Evolutionary conservation across 1,284 basidiomycete genomes (phyloP).

Genomic region (Peniophora sp.): DNA sequence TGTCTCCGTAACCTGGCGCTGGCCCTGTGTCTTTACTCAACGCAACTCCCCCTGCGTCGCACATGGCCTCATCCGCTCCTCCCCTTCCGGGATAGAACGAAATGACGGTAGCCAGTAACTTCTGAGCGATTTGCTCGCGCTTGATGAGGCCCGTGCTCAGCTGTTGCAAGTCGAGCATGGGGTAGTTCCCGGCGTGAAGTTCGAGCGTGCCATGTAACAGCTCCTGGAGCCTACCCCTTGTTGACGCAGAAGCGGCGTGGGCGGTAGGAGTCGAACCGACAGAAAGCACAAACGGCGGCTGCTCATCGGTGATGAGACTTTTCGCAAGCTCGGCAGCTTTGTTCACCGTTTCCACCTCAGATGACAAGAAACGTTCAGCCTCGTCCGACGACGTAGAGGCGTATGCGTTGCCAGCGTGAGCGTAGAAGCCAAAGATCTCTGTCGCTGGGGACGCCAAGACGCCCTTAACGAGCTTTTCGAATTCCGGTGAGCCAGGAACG

Average conservation of each 20-base stretch:
- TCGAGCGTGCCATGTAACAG: constrained; percentile 56
- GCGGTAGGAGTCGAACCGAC: constrained; percentile 87
- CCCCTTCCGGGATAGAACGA: constrained; percentile 71
- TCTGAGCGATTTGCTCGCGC: constrained; percentile 51
- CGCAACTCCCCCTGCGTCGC: constrained; percentile 78
- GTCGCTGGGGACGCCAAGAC: constrained; percentile 48
- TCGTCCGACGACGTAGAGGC: constrained; percentile 57
- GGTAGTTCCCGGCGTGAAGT: constrained; percentile 81
- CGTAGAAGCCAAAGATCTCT: constrained; percentile 77
- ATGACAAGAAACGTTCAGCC: constrained; percentile 58
- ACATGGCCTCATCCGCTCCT: constrained; percentile 65
- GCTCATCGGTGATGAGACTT: constrained; percentile 27
- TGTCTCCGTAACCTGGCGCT: constrained; percentile 61
- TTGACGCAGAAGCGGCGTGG: constrained; percentile 58
- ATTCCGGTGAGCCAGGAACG: constrained; percentile 40
- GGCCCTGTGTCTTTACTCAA: constrained; percentile 83
- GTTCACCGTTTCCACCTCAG: constrained; percentile 71
- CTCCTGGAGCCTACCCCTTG: constrained; percentile 35
- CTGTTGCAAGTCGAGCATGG: constrained; percentile 81
- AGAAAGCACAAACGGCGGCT: constrained; percentile 57
- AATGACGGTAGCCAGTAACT: constrained; percentile 66
- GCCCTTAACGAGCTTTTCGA: constrained; percentile 47
- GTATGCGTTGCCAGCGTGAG: constrained; percentile 74
- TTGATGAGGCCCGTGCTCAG: constrained; percentile 64
- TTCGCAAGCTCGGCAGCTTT: constrained; percentile 55